Evolutionary conservation across 345 rosid species (phyloP).

Genomic region (Diplotaxis tenuifolia): DNA sequence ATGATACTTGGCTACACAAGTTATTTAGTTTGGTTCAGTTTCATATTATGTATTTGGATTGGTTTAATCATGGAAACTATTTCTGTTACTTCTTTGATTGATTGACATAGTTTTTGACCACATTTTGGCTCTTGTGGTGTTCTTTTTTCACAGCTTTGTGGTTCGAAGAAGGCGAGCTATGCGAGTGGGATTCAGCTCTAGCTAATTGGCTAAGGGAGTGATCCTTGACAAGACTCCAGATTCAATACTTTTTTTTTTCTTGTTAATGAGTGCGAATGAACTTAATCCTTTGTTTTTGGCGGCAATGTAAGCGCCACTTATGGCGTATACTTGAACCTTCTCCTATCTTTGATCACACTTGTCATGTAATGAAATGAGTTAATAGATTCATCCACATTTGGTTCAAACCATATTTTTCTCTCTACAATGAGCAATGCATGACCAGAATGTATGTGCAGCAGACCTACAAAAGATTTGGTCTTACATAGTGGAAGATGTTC

Average conservation of each 20-base stretch:
- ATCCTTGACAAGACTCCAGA: slow-evolving; percentile 20
- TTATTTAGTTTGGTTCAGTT: neutral
- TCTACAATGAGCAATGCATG: neutral
- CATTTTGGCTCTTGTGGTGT: slow-evolving; percentile 6
- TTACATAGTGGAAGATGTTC: too few species aligned
- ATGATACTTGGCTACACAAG: neutral
- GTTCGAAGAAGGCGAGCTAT: slow-evolving; percentile 87
- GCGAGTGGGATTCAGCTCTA: slow-evolving; percentile 63
- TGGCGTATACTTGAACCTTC: neutral
- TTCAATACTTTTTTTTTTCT: neutral
- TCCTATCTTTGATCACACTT: neutral
- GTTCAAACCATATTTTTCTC: neutral
- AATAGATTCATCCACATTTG: neutral
- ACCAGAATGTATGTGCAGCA: neutral
- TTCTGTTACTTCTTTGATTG: neutral
- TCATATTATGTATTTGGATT: neutral
- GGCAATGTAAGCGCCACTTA: neutral
- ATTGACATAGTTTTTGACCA: neutral
- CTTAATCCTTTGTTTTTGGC: slow-evolving; percentile 10
- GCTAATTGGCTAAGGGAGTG: slow-evolving; percentile 67
- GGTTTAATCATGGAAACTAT: neutral
- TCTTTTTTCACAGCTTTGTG: slow-evolving; percentile 56
- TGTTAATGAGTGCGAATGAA: slow-evolving; percentile 12
- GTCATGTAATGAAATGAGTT: neutral
- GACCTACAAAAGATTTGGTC: neutral